These are phyloP conservation scores for Cylindrotheca closterium DNA, from an alignment of 108 stramenopile species.

Conservation along the genomic window DNA sequence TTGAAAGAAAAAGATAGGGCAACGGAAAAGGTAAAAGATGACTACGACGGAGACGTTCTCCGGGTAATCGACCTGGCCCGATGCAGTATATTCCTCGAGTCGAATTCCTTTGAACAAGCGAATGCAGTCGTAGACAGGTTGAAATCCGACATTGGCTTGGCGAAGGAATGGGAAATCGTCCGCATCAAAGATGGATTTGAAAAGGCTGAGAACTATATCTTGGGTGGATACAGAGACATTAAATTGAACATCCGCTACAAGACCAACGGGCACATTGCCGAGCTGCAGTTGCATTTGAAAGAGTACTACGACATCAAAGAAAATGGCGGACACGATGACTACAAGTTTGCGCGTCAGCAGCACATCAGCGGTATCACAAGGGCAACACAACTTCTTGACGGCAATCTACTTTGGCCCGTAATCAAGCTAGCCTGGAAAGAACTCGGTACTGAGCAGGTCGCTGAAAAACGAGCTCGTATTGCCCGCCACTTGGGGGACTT, in stretches of 20 bases:
- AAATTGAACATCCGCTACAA: not conserved
- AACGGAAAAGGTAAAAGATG: not conserved
- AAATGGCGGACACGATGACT: slow-evolving; percentile 3
- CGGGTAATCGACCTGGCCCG: slow-evolving; percentile 3
- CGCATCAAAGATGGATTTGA: slow-evolving; percentile 1
- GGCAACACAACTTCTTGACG: not conserved
- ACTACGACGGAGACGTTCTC: slow-evolving; percentile 1
- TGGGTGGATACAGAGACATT: slow-evolving; percentile 3
- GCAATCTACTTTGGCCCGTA: not conserved
- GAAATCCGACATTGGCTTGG: not conserved
- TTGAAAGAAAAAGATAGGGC: not conserved
- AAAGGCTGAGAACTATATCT: not conserved
- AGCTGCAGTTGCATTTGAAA: not conserved
- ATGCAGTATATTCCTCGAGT: not conserved
- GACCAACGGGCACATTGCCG: not conserved
- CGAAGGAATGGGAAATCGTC: not conserved
- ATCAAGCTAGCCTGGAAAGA: too few species aligned
- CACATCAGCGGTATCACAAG: not conserved
- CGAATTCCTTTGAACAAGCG: not conserved
- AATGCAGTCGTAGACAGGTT: not conserved
- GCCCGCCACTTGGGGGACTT: too few species aligned
- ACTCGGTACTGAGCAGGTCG: too few species aligned
- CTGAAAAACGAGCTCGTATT: too few species aligned
- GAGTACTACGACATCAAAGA: not conserved
- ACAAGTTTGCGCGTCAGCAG: not conserved